A percentile compares a stretch with the other conserved stretches of the same genome.
phyloP scores from a whole-genome alignment of 176 grass and related monocot species.

The Oryza meyeriana region DNA sequence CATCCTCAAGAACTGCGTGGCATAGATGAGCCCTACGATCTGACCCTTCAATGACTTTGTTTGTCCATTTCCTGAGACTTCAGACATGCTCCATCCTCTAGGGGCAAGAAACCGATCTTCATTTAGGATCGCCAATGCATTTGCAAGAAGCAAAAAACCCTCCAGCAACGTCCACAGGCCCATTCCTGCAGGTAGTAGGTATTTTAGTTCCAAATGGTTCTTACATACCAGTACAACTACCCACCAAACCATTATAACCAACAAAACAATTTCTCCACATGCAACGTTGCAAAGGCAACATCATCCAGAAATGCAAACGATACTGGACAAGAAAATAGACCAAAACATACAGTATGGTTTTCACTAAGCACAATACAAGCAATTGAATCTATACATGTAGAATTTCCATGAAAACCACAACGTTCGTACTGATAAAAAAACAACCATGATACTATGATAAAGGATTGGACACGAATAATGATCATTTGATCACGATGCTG shows the following conservation, averaged over 20 bases:
- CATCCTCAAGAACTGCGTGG: constrained; percentile 71
- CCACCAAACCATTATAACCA: neutral
- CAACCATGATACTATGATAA: too few species aligned
- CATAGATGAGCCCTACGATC: constrained; percentile 76
- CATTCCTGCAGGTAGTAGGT: constrained; percentile 51
- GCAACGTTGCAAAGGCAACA: neutral
- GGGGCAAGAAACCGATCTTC: constrained; percentile 79
- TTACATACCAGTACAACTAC: neutral
- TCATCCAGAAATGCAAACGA: neutral
- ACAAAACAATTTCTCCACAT: neutral
- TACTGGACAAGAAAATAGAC: neutral
- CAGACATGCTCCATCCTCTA: constrained; percentile 81
- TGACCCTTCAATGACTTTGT: constrained; percentile 77
- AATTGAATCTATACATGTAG: neutral
- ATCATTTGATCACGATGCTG: neutral
- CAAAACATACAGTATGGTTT: neutral
- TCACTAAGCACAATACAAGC: neutral
- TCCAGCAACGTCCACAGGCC: constrained; percentile 71
- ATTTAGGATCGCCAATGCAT: constrained; percentile 81
- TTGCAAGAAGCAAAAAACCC: constrained; percentile 71
- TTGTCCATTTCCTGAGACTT: constrained; percentile 67
- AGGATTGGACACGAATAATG: neutral
- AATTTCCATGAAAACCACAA: neutral
- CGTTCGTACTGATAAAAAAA: neutral
- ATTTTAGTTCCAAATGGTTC: constrained; percentile 22